phyloP scores from a whole-genome alignment of 768 basidiomycete genomes.

The Inosperma sp. region DNA sequence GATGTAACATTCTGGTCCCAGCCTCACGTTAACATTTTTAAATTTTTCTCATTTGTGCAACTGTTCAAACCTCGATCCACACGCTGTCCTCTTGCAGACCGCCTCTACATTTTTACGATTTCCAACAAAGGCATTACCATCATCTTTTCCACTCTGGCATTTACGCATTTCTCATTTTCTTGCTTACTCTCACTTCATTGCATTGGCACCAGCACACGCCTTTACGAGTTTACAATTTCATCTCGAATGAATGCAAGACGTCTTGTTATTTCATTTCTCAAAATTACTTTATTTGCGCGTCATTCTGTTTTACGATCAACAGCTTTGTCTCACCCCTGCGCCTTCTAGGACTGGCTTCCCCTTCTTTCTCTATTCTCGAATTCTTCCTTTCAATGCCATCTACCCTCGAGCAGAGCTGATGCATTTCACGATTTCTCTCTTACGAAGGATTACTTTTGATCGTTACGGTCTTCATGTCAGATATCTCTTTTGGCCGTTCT shows the following conservation, averaged over 20 bases:
- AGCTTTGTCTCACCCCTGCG: constrained; percentile 2
- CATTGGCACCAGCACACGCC: constrained; percentile 7
- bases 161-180: constrained; percentile 18
- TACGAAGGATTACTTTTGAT: constrained; percentile 2
- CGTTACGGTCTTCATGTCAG: constrained; percentile 5
- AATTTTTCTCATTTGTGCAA: constrained; percentile 7
- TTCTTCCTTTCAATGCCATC: constrained; percentile 5
- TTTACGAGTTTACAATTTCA: constrained; percentile 9
- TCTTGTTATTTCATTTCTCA: constrained; percentile 6
- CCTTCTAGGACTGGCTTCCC: constrained; percentile 2
- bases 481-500: constrained; percentile 17
- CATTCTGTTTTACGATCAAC: constrained; percentile 26
- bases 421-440: constrained; percentile 7
- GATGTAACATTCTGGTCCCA: constrained; percentile 13
- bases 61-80: background rate
- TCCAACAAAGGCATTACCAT: constrained; percentile 10
- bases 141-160: constrained; percentile 26
- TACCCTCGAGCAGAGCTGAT: constrained; percentile 7
- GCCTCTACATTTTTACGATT: constrained; percentile 12
- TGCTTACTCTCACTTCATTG: constrained; percentile 18
- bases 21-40: constrained; percentile 13
- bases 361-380: constrained; percentile 1
- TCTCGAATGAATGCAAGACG: constrained; percentile 1
- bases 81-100: constrained; percentile 13
- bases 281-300: constrained; percentile 20